Percentiles rank a stretch among this genome's conserved stretches.
phyloP scores from a whole-genome alignment of 148 eudicot genomes.

The Pharnaceum exiguum region DNA sequence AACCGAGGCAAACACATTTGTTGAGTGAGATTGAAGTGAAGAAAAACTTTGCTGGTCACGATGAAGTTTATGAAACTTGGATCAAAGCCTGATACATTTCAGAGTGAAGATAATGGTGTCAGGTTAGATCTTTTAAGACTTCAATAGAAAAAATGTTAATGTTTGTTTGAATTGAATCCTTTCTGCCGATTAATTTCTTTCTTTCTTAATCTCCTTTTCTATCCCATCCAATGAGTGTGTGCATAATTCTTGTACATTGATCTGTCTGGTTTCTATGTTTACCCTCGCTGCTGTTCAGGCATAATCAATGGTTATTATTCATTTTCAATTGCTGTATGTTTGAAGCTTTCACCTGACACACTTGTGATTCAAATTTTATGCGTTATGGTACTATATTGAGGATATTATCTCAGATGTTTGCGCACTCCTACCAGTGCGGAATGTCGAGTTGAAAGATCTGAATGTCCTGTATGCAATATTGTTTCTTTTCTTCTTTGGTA shows the following conservation, averaged over 20 bases:
- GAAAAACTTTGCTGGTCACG: constrained; percentile 30
- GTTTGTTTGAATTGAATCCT: constrained; percentile 1
- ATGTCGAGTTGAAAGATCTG: no score
- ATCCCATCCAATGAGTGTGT: neutral
- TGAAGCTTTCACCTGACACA: neutral
- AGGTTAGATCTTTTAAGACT: constrained; percentile 44
- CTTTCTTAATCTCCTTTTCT: neutral
- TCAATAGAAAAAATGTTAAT: no score
- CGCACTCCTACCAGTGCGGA: no score
- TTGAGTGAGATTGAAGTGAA: constrained; percentile 13
- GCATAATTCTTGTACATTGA: neutral
- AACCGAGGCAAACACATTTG: constrained; percentile 20
- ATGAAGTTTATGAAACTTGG: constrained; percentile 99
- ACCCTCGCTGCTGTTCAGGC: neutral
- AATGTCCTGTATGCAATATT: no score
- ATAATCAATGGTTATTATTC: neutral
- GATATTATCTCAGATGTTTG: no score
- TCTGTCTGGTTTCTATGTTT: neutral
- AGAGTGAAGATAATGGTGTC: constrained; percentile 55
- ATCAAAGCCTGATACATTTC: constrained; percentile 82
- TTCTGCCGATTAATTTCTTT: no score
- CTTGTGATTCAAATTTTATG: neutral
- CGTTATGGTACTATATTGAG: no score
- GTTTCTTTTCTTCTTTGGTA: no score
- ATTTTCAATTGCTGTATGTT: neutral